Percentiles rank a stretch among this genome's conserved stretches.
Evolutionary conservation across 2,329 filamentous ascomycete genomes (phyloP).

Genomic region (Calonectria montana): DNA sequence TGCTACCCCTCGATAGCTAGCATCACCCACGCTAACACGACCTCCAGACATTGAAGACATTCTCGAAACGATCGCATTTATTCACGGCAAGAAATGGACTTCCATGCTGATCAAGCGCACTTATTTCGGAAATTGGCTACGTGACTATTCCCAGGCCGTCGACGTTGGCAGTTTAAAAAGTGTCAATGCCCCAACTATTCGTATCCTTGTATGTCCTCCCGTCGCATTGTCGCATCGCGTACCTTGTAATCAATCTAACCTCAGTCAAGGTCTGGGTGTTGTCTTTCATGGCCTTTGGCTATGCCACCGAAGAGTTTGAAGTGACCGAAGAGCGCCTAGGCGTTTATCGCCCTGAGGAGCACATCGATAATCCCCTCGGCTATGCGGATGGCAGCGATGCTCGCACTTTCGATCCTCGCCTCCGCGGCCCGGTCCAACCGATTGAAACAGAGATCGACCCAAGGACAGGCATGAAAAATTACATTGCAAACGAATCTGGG

Average conservation of each 20-base stretch:
- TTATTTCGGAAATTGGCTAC: conserved; percentile 89
- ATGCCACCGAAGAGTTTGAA: conserved; percentile 88
- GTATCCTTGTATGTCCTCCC: conserved; percentile 68
- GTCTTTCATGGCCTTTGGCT: conserved; percentile 84
- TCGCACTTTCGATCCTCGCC: conserved; percentile 80
- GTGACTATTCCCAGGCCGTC: conserved; percentile 87
- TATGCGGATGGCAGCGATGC: conserved; percentile 92
- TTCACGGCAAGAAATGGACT: conserved; percentile 87
- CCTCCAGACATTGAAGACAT: conserved; percentile 80
- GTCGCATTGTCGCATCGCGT: neutral
- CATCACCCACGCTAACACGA: conserved; percentile 20
- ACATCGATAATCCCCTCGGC: conserved; percentile 82
- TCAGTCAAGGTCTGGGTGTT: conserved; percentile 75
- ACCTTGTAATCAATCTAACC: neutral
- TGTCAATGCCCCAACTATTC: conserved; percentile 81
- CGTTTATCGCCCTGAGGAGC: conserved; percentile 81
- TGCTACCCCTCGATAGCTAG: conserved; percentile 14
- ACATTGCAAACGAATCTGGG: conserved; percentile 91
- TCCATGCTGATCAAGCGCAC: conserved; percentile 80
- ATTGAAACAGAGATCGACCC: conserved; percentile 79
- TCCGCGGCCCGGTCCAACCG: conserved; percentile 81
- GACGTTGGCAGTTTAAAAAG: conserved; percentile 84
- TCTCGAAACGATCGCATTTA: conserved; percentile 80
- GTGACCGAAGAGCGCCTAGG: conserved; percentile 84
- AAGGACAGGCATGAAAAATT: conserved; percentile 97